These are phyloP conservation scores for Fusarium torulosum DNA, from an alignment of 2,329 filamentous ascomycete genomes.

Conservation along the genomic window DNA sequence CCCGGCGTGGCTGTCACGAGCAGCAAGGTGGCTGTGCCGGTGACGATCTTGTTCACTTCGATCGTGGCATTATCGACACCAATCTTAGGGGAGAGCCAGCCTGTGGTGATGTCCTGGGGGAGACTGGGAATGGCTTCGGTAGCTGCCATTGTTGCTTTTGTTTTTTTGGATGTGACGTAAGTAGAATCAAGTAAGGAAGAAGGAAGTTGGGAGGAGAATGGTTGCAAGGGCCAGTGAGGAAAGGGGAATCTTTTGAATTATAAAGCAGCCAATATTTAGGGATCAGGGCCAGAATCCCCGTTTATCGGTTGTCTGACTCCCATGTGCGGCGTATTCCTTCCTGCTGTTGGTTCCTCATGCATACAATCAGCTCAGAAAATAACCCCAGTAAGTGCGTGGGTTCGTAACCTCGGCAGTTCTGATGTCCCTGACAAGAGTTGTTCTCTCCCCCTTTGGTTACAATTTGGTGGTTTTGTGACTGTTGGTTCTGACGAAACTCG, in stretches of 20 bases:
- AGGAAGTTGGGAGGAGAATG: no score
- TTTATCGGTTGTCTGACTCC: no score
- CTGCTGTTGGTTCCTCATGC: no score
- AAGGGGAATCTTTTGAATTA: not conserved
- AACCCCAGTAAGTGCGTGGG: not conserved
- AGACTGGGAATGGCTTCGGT: slow-evolving; percentile 4
- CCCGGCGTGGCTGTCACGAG: slow-evolving; percentile 13
- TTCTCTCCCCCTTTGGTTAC: not conserved
- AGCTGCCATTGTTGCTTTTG: not conserved
- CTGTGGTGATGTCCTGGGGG: slow-evolving; percentile 14
- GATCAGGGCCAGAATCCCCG: no score
- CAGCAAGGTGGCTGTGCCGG: slow-evolving; percentile 16
- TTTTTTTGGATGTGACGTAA: not conserved
- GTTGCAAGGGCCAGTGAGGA: not conserved
- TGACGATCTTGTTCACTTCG: slow-evolving; percentile 15
- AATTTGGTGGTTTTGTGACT: not conserved
- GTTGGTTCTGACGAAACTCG: not conserved
- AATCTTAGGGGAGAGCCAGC: slow-evolving; percentile 22
- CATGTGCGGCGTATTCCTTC: no score
- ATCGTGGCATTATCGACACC: slow-evolving; percentile 20
- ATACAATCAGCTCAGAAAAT: no score
- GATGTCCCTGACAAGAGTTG: not conserved
- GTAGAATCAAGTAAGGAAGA: not conserved
- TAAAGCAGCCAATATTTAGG: not conserved
- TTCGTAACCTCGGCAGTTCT: not conserved